Evolutionary conservation across 768 basidiomycete genomes (phyloP), one percentile per base, ranked within the genome.

Genomic region (Tulasnella sp.): DNA sequence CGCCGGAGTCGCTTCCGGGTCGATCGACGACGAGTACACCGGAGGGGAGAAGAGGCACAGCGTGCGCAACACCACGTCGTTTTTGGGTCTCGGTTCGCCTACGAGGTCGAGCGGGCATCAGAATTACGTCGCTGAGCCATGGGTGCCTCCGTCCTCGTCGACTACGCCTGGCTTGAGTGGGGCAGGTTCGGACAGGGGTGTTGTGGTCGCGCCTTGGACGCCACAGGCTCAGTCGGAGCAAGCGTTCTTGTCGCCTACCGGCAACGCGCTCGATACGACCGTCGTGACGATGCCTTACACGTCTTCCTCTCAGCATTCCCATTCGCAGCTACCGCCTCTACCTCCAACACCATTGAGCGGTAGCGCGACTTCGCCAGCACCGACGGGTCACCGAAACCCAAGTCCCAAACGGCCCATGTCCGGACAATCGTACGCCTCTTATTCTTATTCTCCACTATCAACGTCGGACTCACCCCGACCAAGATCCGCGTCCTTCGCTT

Each of bases 181-280:
- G 37, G 44, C 1, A 13, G 70, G 70, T 3, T 70, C 48, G 29
- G 42, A 70, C 18, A 37, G 37, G 18, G 74, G 74, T 1, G 77
- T 77, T 15, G 48, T 51, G 2, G 77, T 77, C 5, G 20, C 26
- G 26, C 77, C 77, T 20, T 72, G 67, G 77, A 42, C 40, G 69
- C 77, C 67, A 1, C 39, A 42, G 26, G 67, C 20, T n/a, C 61
- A 32, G 3, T 23, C 20, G n/a, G 77, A 77, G 20, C 40, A 77
- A n/a, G 69, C 77, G 51, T 77, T 77, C 39, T 72, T 77, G 67
- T 70, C 77, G 3, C 77, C 75, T 1, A 75, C 75, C 15, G 55
- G 75, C 37, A 20, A n/a, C 26, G 26, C 70, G 32, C 61, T 67
- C 29, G 61, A 67, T 26, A 67, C 61, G 20, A 67, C 61, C 61